Evolutionary conservation across 2,329 filamentous ascomycete species (phyloP), one percentile per base, ranked within the genome.

Genomic region (Cladosporium oxysporum): DNA sequence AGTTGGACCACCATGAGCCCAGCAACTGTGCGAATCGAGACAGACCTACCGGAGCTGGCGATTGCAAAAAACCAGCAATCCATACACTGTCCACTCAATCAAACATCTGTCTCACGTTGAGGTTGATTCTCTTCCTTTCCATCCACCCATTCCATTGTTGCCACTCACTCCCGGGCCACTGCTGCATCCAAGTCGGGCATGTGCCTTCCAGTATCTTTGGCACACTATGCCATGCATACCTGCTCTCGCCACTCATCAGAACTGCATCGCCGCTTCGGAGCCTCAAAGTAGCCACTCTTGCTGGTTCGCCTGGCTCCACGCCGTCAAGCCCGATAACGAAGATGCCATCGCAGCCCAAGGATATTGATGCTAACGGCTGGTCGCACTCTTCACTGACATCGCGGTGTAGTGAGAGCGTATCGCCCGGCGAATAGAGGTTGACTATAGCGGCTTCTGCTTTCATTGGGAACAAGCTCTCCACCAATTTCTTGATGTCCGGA

Each of bases 211-310:
- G 75, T 14, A 98, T 90, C 76, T 93, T 95, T 6, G 95, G 93
- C 14, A 98, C 93, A 14, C 91, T 93, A 79, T 98, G 95, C 94
- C 94, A 98, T 2, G 94, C 93, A 78, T 92, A 96, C 52, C 95
- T 84, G 4, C 91, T 90, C 66, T 88, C 83, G 23, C 90, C 86
- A 59, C 87, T 89, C 94, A 99, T 98, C 74, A 96, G 93, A 0
- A 98, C 87, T 0, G 89, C 92, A 80, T 97, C 94, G 0, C 95
- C 94, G 0, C 92, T 96, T 28, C 89, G 84, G 44, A 98, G 81
- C 26, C 90, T 84, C 41, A 96, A 75, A 2, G 89, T 79, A 5
- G 90, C 75, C 53, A 72, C 70, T 77, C 74, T 47, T 69, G 69
- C 65, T 70, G 67, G 69, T 71, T 62, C 66, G 64, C 74, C 72